These are phyloP conservation scores for Aspergillus ruber DNA, from an alignment of 2,329 filamentous ascomycete genomes.

Conservation along the genomic window DNA sequence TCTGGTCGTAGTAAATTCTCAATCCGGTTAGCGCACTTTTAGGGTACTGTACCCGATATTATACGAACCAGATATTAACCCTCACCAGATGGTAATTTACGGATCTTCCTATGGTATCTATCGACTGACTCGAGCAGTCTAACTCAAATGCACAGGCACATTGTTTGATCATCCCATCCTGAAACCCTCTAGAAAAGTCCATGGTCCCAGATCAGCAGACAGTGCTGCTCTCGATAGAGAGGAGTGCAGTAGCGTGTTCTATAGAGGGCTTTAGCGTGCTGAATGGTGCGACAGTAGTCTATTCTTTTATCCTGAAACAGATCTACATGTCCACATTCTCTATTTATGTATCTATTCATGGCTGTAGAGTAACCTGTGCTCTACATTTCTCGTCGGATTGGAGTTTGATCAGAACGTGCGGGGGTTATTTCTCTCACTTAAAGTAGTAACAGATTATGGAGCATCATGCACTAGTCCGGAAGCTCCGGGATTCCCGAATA, in stretches of 20 bases:
- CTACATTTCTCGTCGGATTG: too few relatives aligned
- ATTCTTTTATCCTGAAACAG: background rate
- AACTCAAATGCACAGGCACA: background rate
- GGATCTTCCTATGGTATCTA: background rate
- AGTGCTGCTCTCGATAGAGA: background rate
- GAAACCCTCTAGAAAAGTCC: slow-evolving; percentile 28
- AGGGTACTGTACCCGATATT: too few relatives aligned
- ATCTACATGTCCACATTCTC: background rate
- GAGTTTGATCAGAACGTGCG: background rate
- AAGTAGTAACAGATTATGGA: too few relatives aligned
- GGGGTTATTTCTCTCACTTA: background rate
- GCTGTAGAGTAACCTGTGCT: background rate
- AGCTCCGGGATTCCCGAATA: too few relatives aligned
- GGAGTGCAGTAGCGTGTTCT: too few relatives aligned
- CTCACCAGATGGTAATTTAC: too few relatives aligned
- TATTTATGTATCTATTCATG: background rate
- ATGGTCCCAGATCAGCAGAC: slow-evolving; percentile 5
- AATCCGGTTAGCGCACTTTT: background rate
- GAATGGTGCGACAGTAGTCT: background rate
- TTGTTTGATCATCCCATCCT: slow-evolving; percentile 26
- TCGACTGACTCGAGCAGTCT: background rate
- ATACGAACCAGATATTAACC: too few relatives aligned
- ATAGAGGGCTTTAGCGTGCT: background rate
- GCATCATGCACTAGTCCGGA: too few relatives aligned
- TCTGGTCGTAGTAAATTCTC: background rate